Evolutionary conservation across 2,329 filamentous ascomycete species (phyloP).

Genomic region (Cryoendolithus antarcticus): DNA sequence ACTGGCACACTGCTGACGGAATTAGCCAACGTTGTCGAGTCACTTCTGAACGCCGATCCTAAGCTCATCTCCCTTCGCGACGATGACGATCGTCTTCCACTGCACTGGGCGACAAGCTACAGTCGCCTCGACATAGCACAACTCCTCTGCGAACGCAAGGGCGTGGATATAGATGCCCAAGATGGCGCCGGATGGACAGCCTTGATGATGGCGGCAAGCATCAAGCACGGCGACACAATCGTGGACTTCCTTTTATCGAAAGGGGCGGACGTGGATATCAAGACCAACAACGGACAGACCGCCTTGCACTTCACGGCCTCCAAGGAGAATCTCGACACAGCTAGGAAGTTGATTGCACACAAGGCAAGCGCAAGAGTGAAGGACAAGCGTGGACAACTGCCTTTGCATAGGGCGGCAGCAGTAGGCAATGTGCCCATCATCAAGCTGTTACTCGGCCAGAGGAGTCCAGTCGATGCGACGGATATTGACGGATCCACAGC

Average conservation of each 20-base stretch:
- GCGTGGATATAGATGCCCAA: slow-evolving; percentile 74
- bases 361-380: slow-evolving; percentile 69
- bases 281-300: slow-evolving; percentile 64
- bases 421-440: slow-evolving; percentile 82
- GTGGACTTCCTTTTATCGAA: slow-evolving; percentile 55
- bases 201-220: slow-evolving; percentile 68
- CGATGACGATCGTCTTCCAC: slow-evolving; percentile 77
- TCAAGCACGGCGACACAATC: slow-evolving; percentile 58
- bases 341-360: slow-evolving; percentile 60
- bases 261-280: slow-evolving; percentile 60
- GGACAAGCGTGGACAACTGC: slow-evolving; percentile 77
- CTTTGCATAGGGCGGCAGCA: slow-evolving; percentile 83
- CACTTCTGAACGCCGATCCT: slow-evolving; percentile 62
- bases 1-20: slow-evolving; percentile 5
- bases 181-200: slow-evolving; percentile 74
- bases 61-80: slow-evolving; percentile 64
- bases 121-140: slow-evolving; percentile 66
- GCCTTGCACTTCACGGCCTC: slow-evolving; percentile 85
- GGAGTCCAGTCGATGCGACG: slow-evolving; percentile 70
- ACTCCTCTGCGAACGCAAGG: slow-evolving; percentile 55
- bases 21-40: slow-evolving; percentile 58
- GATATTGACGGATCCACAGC: slow-evolving; percentile 78
- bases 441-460: slow-evolving; percentile 61
- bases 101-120: slow-evolving; percentile 88
- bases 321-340: slow-evolving; percentile 75